These are phyloP conservation scores for Naematelia aurantialba DNA, from an alignment of 768 basidiomycete genomes.

Conservation along the genomic window DNA sequence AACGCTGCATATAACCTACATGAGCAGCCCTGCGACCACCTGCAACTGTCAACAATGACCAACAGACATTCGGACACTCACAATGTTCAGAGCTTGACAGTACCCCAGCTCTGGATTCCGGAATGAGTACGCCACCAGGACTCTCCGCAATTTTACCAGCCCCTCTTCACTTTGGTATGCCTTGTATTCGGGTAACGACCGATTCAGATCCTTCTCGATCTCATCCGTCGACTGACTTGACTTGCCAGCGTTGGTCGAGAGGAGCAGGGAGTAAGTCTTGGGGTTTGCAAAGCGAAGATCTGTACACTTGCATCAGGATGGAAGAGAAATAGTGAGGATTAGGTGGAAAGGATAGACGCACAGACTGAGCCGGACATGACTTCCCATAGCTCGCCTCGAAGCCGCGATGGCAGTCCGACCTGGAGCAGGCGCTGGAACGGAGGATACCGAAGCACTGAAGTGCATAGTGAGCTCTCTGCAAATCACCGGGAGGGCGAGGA, in stretches of 20 bases:
- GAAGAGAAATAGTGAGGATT: not conserved
- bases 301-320: constrained; percentile 9
- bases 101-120: constrained; percentile 72
- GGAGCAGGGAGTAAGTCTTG: constrained; percentile 69
- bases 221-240: constrained; percentile 90
- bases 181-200: constrained; percentile 92
- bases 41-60: constrained; percentile 5
- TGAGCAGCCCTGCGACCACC: constrained; percentile 62
- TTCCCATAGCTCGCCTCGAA: constrained; percentile 98
- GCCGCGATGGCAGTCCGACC: constrained; percentile 88
- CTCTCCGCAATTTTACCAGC: constrained; percentile 75
- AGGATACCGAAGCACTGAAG: constrained; percentile 75
- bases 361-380: constrained; percentile 87
- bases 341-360: constrained; percentile 21
- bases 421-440: constrained; percentile 96
- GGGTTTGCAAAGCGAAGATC: constrained; percentile 80
- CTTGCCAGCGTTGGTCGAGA: constrained; percentile 72
- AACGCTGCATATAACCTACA: constrained; percentile 30
- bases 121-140: constrained; percentile 91
- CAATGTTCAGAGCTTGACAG: constrained; percentile 98
- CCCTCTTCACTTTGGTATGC: constrained; percentile 91
- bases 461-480: not conserved
- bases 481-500: not conserved
- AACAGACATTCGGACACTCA: constrained; percentile 46
- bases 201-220: constrained; percentile 96